Evolutionary conservation across 352 stramenopile species (phyloP).

Genomic region (Globisporangium megalacanthum): DNA sequence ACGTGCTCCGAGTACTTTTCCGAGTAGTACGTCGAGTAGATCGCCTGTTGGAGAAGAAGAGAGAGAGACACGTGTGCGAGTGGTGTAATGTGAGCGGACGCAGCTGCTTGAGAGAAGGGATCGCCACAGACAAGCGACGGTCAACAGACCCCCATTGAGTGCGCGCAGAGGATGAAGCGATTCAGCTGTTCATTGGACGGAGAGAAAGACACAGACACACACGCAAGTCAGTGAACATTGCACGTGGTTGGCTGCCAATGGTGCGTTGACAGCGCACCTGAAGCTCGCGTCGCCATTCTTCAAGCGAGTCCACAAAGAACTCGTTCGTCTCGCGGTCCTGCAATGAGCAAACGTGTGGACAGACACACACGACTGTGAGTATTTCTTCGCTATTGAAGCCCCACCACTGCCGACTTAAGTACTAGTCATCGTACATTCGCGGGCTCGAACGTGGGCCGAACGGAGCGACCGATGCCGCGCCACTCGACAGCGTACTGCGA

Average conservation of each 20-base stretch:
- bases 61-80: background rate
- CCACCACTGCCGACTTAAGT: background rate
- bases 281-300: constrained; percentile 63
- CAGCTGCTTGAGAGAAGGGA: constrained; percentile 2
- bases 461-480: constrained; percentile 71
- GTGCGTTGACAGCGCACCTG: constrained; percentile 15
- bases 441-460: constrained; percentile 49
- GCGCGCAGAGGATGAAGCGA: constrained; percentile 66
- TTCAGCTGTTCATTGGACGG: constrained; percentile 32
- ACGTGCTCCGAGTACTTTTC: constrained; percentile 65
- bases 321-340: constrained; percentile 69
- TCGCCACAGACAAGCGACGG: background rate
- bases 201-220: background rate
- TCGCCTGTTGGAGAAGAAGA: constrained; percentile 25
- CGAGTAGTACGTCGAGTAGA: constrained; percentile 76
- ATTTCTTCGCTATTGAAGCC: background rate
- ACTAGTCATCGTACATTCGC: constrained; percentile 36
- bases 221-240: background rate
- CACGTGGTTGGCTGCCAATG: too few species aligned
- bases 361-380: background rate
- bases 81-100: background rate
- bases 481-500: constrained; percentile 75
- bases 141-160: constrained; percentile 73
- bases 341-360: background rate
- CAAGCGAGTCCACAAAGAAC: constrained; percentile 77